Percentiles rank a stretch among this genome's conserved stretches.
phyloP scores from a whole-genome alignment of 192 early-diverging fungal genomes.

The Allomyces macrogynus region DNA sequence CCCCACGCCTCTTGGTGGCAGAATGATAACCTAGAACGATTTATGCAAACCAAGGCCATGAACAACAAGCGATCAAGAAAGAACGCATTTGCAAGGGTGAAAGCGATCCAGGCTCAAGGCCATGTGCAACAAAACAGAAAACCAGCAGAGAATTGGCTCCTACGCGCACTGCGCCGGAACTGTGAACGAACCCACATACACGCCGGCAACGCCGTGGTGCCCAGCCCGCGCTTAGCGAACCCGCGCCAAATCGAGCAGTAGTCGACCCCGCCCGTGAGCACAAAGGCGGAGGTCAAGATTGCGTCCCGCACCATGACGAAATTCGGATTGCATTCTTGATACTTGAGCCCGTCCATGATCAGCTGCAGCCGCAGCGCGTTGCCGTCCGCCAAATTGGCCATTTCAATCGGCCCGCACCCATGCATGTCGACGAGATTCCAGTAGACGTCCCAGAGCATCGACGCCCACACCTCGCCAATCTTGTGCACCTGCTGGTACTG shows the following conservation, averaged over 20 bases:
- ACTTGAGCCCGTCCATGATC: constrained; percentile 30
- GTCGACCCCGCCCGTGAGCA: constrained; percentile 16
- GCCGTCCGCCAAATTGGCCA: constrained; percentile 8
- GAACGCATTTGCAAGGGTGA: no score
- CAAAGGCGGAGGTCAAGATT: constrained; percentile 21
- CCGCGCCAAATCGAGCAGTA: constrained; percentile 11
- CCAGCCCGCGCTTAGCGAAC: constrained; percentile 8
- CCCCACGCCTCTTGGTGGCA: no score
- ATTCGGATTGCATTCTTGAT: constrained; percentile 26
- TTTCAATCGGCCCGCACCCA: constrained; percentile 12
- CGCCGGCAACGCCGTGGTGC: constrained; percentile 18
- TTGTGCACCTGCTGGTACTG: not conserved
- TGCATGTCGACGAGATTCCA: constrained; percentile 32
- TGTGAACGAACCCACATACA: no score
- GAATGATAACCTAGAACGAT: no score
- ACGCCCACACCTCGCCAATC: constrained; percentile 1
- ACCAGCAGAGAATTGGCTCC: no score
- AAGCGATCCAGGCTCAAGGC: no score
- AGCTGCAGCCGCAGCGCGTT: constrained; percentile 25
- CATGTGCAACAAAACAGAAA: no score
- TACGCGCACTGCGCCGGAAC: no score
- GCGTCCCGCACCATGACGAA: constrained; percentile 31
- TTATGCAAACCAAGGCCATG: no score
- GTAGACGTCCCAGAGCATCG: constrained; percentile 12
- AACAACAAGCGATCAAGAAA: no score